Percentiles rank a stretch among this genome's conserved stretches.
These are phyloP conservation scores for Geotrichum histeridarum DNA, from an alignment of 1,139 yeast species.

Conservation along the genomic window DNA sequence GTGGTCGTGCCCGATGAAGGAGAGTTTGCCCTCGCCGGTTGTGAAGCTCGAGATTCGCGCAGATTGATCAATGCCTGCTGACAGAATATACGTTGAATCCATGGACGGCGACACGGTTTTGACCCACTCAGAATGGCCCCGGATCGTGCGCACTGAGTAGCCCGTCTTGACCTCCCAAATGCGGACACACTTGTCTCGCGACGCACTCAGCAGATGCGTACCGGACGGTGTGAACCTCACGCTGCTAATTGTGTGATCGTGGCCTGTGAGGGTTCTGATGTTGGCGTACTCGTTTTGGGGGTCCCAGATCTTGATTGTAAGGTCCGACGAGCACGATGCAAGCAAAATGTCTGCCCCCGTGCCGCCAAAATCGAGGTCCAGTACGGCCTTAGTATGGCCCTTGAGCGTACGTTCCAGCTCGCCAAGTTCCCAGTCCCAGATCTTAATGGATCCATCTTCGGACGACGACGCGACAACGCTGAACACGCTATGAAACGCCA, in stretches of 20 bases:
- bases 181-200: slow-evolving; percentile 69
- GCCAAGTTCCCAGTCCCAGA: slow-evolving; percentile 71
- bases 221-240: slow-evolving; percentile 50
- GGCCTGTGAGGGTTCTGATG: slow-evolving; percentile 71
- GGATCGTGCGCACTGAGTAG: slow-evolving; percentile 57
- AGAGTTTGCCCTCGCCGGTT: slow-evolving; percentile 63
- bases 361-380: slow-evolving; percentile 49
- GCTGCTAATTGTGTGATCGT: slow-evolving; percentile 79
- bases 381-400: slow-evolving; percentile 75
- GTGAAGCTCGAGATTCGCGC: slow-evolving; percentile 58
- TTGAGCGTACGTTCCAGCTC: slow-evolving; percentile 64
- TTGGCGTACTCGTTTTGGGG: slow-evolving; percentile 49
- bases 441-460: slow-evolving; percentile 64
- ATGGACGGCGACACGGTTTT: slow-evolving; percentile 53
- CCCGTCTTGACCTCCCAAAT: slow-evolving; percentile 77
- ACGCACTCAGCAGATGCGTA: slow-evolving; percentile 56
- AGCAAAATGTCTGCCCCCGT: slow-evolving; percentile 26
- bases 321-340: slow-evolving; percentile 73
- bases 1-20: slow-evolving; percentile 73
- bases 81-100: slow-evolving; percentile 55
- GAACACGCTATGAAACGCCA: slow-evolving; percentile 67
- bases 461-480: slow-evolving; percentile 65
- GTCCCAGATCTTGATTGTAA: slow-evolving; percentile 69
- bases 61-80: slow-evolving; percentile 80
- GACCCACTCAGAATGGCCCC: slow-evolving; percentile 90